Evolutionary conservation across 768 basidiomycete species (phyloP), one percentile per base, ranked within the genome.

Genomic region (Pleurotus sapidus): DNA sequence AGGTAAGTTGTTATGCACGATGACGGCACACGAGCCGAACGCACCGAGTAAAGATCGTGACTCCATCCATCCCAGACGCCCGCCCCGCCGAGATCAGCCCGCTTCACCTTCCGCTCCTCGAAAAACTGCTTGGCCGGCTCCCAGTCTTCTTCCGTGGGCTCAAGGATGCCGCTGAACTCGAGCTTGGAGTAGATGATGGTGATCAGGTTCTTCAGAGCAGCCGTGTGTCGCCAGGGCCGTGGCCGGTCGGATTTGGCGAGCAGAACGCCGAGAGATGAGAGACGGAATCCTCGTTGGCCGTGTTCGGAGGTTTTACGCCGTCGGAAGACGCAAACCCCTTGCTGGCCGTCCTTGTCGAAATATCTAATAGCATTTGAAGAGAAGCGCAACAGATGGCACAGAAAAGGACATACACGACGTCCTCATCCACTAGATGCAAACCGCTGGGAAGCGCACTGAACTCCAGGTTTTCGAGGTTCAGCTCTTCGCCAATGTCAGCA

Each of bases 371-470:
- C 24, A 17, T 38, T 49, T 38, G 9, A 51, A 54, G 42, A 34
- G 47, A n/a, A 30, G 9, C 14, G 51, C 42, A 8, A 2, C 34
- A 30, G 46, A n/a, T 12, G 40, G 17, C 42, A 46, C 46, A 37
- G 47, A 12, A 55, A 45, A 18, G 39, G 23, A 73, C 87, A 64
- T 68, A 92, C 89, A 94, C 80, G 23, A 91, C 84, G 65, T 93
- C 91, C 37, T 81, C 78, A 62, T 92, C 90, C 20, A 93, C 82
- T 0, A 86, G 74, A 69, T 94, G 92, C 4, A 94, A 74, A 1
- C 91, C 91, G 60, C 90, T 92, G 0, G 92, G 92, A 9, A 94
- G 77, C 5, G 84, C 84, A 62, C 82, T 91, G 69, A 92, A 94
- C 69, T 93, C 92, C 53, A 93, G 77, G 63, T 83, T 78, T 25